Conservation (phyloP, 768 basidiomycete species). For the Boletus rubropictus region DNA sequence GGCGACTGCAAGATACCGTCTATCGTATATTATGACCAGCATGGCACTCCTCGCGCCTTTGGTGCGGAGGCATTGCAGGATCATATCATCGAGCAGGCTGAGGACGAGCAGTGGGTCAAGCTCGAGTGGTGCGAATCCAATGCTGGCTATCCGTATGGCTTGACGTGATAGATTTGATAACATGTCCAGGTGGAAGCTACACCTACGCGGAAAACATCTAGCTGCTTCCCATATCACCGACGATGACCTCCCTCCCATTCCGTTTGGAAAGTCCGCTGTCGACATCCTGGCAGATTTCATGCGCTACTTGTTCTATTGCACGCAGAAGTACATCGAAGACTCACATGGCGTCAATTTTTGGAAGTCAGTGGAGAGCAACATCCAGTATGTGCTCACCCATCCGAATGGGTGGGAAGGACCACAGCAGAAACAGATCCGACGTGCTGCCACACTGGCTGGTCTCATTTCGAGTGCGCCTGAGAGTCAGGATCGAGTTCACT, state of each 20-base stretch:
- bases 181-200: constrained; percentile 32
- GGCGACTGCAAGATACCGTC: constrained; percentile 47
- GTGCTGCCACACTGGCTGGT: constrained; percentile 47
- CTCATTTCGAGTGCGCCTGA: constrained; percentile 39
- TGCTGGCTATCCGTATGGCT: neutral
- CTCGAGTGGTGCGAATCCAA: constrained; percentile 36
- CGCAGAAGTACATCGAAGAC: constrained; percentile 43
- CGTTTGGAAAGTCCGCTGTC: constrained; percentile 35
- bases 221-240: constrained; percentile 28
- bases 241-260: constrained; percentile 37
- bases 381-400: constrained; percentile 52
- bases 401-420: constrained; percentile 63
- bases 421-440: constrained; percentile 53
- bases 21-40: constrained; percentile 41
- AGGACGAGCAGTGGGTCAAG: constrained; percentile 42
- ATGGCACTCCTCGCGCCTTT: constrained; percentile 35
- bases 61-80: constrained; percentile 43
- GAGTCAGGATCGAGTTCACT: constrained; percentile 41
- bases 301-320: constrained; percentile 40
- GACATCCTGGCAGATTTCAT: constrained; percentile 46
- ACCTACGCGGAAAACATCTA: constrained; percentile 35
- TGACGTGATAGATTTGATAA: neutral
- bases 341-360: constrained; percentile 43
- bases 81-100: constrained; percentile 34
- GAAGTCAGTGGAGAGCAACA: constrained; percentile 37